Evolutionary conservation across 768 basidiomycete genomes (phyloP).

Genomic region (Grammothele lineata): DNA sequence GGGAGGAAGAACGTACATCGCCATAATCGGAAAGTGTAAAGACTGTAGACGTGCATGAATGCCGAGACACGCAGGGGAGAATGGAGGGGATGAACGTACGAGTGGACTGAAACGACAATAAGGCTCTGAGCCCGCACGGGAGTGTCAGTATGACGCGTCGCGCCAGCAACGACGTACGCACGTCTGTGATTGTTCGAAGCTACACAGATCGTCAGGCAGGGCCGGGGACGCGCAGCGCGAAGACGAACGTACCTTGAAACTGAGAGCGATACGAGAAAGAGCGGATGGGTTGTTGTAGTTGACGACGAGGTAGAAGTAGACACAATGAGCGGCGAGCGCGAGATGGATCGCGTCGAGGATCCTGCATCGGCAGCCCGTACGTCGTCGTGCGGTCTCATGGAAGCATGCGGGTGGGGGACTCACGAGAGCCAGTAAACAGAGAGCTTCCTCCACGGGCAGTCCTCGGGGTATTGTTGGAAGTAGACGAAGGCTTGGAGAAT

Average conservation of each 20-base stretch:
- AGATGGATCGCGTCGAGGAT: slow-evolving; percentile 17
- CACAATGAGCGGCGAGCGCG: slow-evolving; percentile 15
- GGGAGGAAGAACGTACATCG: slow-evolving; percentile 7
- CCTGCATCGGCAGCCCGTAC: too few species aligned
- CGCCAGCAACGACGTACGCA: slow-evolving; percentile 2
- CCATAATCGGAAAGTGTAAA: slow-evolving; percentile 18
- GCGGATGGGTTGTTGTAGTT: slow-evolving; percentile 12
- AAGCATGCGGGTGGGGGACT: too few species aligned
- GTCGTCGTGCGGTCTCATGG: too few species aligned
- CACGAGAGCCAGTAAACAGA: slow-evolving; percentile 17
- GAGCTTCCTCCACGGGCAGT: slow-evolving; percentile 16
- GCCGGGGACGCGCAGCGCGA: not conserved
- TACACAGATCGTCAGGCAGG: not conserved
- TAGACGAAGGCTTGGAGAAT: slow-evolving; percentile 18
- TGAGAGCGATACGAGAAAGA: slow-evolving; percentile 15
- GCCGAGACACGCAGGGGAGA: not conserved
- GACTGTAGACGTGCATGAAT: not conserved
- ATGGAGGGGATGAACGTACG: slow-evolving; percentile 4
- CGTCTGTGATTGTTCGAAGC: slow-evolving; percentile 17
- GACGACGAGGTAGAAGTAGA: slow-evolving; percentile 19
- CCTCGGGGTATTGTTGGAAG: slow-evolving; percentile 14
- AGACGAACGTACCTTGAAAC: slow-evolving; percentile 13
- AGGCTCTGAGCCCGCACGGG: not conserved
- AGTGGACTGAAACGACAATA: slow-evolving; percentile 17
- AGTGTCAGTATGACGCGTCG: not conserved